Conservation (phyloP, 2,329 filamentous ascomycete species). For the Aspergillus sp. region DNA sequence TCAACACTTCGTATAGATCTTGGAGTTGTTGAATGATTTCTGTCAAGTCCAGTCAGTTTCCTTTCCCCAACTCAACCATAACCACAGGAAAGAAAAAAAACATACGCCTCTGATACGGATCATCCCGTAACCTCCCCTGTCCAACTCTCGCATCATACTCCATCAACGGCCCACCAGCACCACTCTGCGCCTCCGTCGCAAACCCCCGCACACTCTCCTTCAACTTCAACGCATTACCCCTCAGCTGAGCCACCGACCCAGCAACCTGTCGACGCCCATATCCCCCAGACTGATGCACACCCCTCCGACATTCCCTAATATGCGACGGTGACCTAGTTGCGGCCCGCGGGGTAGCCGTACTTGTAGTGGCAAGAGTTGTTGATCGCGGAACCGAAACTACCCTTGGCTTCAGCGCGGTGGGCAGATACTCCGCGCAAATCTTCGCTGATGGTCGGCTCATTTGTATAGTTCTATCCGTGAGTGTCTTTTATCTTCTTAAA, state of each 20-base stretch:
- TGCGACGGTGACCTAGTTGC: slow-evolving; percentile 7
- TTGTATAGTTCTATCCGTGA: slow-evolving; percentile 1
- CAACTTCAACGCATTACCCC: neutral
- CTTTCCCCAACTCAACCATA: neutral
- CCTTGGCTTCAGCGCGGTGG: slow-evolving; percentile 16
- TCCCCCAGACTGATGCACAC: slow-evolving; percentile 7
- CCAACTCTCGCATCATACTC: slow-evolving; percentile 85
- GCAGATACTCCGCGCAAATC: slow-evolving; percentile 24
- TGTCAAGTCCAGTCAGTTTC: slow-evolving; percentile 26
- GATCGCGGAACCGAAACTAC: neutral
- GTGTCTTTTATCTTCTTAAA: neutral
- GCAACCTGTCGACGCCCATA: slow-evolving; percentile 1
- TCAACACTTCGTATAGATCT: slow-evolving; percentile 78
- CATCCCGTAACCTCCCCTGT: slow-evolving; percentile 70
- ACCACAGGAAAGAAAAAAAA: neutral
- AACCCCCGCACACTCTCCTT: slow-evolving; percentile 9
- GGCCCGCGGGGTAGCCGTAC: neutral
- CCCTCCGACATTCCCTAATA: slow-evolving; percentile 12
- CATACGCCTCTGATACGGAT: slow-evolving; percentile 83
- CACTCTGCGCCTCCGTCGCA: slow-evolving; percentile 9
- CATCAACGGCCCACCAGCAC: slow-evolving; percentile 63
- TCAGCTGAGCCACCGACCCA: neutral
- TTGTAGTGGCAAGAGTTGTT: neutral
- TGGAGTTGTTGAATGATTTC: slow-evolving; percentile 87
- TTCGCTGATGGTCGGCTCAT: slow-evolving; percentile 28